phyloP scores from a whole-genome alignment of 1,284 basidiomycete genomes.

The Ceratobasidium sp. region DNA sequence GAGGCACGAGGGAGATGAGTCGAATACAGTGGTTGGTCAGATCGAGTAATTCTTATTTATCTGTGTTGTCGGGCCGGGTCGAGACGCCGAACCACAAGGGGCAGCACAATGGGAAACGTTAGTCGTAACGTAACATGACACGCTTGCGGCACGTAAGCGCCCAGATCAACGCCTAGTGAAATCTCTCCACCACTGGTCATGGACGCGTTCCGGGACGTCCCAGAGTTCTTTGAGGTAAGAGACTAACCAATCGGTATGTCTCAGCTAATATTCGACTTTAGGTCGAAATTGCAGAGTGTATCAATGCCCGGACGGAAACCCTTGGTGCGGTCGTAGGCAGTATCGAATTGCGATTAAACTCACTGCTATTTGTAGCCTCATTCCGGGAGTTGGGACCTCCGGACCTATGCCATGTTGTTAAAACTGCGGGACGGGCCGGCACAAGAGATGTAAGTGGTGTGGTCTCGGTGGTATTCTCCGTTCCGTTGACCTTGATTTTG shows the following conservation, averaged over 20 bases:
- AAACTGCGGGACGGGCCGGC: conserved; percentile 82
- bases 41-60: too few relatives aligned
- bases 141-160: too few relatives aligned
- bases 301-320: conserved; percentile 90
- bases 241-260: neutral
- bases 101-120: too few relatives aligned
- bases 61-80: too few relatives aligned
- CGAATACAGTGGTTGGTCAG: neutral
- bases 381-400: conserved; percentile 98
- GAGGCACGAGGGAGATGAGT: too few relatives aligned
- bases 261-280: conserved; percentile 49
- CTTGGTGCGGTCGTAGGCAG: conserved; percentile 66
- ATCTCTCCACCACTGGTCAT: conserved; percentile 26
- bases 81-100: too few relatives aligned
- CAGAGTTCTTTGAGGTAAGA: conserved; percentile 72
- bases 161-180: too few relatives aligned
- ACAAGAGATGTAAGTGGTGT: conserved; percentile 77
- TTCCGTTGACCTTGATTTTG: conserved; percentile 31
- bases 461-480: too few relatives aligned
- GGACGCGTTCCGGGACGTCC: conserved; percentile 64
- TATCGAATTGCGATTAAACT: neutral
- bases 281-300: conserved; percentile 89
- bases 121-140: too few relatives aligned
- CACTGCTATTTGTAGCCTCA: conserved; percentile 61
- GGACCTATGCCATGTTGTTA: conserved; percentile 95